A percentile compares a stretch with the other conserved stretches of the same genome.
phyloP scores from a whole-genome alignment of 2,329 filamentous ascomycete genomes.

The Microsporum audouinii region DNA sequence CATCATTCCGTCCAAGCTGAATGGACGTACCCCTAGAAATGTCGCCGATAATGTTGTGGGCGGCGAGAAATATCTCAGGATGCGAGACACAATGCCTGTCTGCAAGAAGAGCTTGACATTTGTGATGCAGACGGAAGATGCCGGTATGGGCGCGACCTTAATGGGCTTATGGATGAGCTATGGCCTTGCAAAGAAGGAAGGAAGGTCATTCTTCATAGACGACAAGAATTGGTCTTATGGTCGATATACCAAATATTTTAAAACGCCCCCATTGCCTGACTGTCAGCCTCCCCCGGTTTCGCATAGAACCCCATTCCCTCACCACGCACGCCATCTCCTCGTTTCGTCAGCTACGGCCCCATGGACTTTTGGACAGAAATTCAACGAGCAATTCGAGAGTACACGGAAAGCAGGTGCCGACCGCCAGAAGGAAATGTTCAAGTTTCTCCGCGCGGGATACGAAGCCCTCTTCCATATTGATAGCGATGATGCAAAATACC shows the following conservation, averaged over 20 bases:
- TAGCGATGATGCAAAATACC: constrained; percentile 54
- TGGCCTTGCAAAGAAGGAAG: constrained; percentile 62
- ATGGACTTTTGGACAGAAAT: constrained; percentile 51
- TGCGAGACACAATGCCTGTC: constrained; percentile 30
- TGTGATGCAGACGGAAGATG: constrained; percentile 60
- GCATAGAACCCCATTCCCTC: constrained; percentile 69
- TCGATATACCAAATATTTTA: constrained; percentile 60
- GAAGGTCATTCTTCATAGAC: constrained; percentile 70
- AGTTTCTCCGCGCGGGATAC: constrained; percentile 58
- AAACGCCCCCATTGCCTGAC: constrained; percentile 49
- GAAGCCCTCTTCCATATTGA: constrained; percentile 62
- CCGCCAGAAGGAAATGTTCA: constrained; percentile 52
- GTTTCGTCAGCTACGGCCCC: constrained; percentile 57
- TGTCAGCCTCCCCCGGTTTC: constrained; percentile 63
- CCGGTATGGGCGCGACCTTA: constrained; percentile 64
- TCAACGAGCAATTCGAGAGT: constrained; percentile 45
- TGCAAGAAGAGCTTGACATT: constrained; percentile 67
- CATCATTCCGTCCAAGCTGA: constrained; percentile 41
- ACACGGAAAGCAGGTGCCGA: constrained; percentile 40
- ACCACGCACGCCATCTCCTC: constrained; percentile 61
- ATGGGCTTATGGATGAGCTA: constrained; percentile 78
- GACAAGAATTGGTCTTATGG: constrained; percentile 78
- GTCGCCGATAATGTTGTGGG: constrained; percentile 21
- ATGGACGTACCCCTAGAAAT: background rate
- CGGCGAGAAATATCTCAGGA: constrained; percentile 22